phyloP scores from a whole-genome alignment of 495 filamentous ascomycete genomes.

The Penicillium chermesinum region DNA sequence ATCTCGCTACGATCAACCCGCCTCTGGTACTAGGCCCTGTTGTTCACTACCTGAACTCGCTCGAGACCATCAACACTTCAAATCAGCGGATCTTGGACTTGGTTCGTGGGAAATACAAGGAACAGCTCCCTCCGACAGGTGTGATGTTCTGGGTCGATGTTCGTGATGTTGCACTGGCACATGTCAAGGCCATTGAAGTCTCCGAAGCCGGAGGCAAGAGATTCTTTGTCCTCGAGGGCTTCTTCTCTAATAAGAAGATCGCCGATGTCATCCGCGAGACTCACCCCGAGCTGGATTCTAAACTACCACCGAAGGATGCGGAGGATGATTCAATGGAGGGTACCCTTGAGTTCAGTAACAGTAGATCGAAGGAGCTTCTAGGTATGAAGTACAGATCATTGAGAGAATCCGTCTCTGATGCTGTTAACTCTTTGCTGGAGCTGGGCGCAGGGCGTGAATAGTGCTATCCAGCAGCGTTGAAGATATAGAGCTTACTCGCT shows the following conservation, averaged over 20 bases:
- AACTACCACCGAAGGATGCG: constrained; percentile 50
- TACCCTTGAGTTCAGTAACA: constrained; percentile 49
- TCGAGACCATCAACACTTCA: constrained; percentile 65
- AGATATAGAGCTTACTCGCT: too few species aligned
- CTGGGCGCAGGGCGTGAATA: constrained; percentile 25
- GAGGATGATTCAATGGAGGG: constrained; percentile 32
- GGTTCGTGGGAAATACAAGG: constrained; percentile 62
- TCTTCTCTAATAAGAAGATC: constrained; percentile 61
- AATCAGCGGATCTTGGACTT: constrained; percentile 51
- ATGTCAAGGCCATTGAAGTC: constrained; percentile 65
- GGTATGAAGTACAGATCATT: constrained; percentile 53
- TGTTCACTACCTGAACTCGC: constrained; percentile 57
- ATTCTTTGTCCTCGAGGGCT: constrained; percentile 63
- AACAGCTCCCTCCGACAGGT: constrained; percentile 52
- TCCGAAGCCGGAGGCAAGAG: constrained; percentile 63
- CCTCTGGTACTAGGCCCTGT: constrained; percentile 72
- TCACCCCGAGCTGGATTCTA: constrained; percentile 58
- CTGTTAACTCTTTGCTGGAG: constrained; percentile 49
- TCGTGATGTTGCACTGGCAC: constrained; percentile 64
- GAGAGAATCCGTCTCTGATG: constrained; percentile 53
- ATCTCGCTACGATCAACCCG: constrained; percentile 65
- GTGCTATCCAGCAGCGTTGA: too few species aligned
- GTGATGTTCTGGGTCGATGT: constrained; percentile 62
- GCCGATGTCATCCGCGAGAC: constrained; percentile 58
- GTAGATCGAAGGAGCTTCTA: constrained; percentile 49